Evolutionary conservation across 306 rosid genomes (phyloP), one percentile per base, ranked within the genome.

Genomic region (Neltuma alba): DNA sequence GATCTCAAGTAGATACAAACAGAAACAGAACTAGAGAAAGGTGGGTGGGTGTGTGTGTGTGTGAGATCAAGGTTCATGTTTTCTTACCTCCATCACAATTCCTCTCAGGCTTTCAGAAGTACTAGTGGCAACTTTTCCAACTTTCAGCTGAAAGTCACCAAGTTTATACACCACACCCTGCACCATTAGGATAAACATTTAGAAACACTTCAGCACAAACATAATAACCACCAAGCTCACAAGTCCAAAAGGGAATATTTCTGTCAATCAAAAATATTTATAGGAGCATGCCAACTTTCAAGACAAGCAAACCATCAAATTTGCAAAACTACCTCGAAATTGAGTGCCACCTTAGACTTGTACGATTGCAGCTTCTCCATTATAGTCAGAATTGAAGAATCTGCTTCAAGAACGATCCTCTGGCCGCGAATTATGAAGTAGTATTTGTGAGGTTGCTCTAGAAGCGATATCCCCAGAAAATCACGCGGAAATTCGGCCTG

Each of bases 311-410:
- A 62, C 72, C 61, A 30, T 42, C 61, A 28, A 8, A 33, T 44
- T 9, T 12, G 38, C 23, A n/a, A 34, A 12, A n/a, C 7, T 6
- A 91, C 96, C 92, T 95, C 99, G 44, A 95, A 93, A 89, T 88
- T 80, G 58, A 95, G 96, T 0, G 96, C 88, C 23, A 93, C 88
- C 68, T 88, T 92, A 40, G 88, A 85, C 83, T 90, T 91, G 82
- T 93, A 95, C 33, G 99, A 95, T 90, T 95, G 99, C 74, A 93
- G 79, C 54, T 93, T 95, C 87, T 95, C 99, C 98, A 93, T 93
- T 33, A 95, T 90, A 11, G 80, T 82, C 81, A 89, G 87, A 80
- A 92, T 94, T 0, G 99, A 65, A 20, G 92, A 91, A 81, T 94
- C 95, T 8, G 92, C 97, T 80, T 94, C 97, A 0, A 94, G 74